Evolutionary conservation across 2,329 filamentous ascomycete genomes (phyloP).

Genomic region (Aureobasidium sp.): DNA sequence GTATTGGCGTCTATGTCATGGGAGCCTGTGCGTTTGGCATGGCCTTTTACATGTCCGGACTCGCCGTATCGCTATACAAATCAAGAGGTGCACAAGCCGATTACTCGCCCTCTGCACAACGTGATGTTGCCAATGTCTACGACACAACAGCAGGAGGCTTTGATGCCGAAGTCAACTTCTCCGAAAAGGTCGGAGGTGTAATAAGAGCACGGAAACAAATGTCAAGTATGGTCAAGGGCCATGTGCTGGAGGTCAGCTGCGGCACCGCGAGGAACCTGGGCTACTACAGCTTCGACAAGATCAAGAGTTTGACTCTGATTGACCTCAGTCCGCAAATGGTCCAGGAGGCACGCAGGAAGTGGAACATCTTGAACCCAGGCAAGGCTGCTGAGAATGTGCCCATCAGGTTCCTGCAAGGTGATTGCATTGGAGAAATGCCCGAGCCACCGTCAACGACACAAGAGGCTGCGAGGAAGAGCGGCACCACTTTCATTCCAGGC

Average conservation of each 20-base stretch:
- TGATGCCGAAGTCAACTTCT: slow-evolving; percentile 39
- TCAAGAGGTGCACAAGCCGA: neutral
- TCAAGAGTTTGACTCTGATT: slow-evolving; percentile 39
- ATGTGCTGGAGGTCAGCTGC: slow-evolving; percentile 43
- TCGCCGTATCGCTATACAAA: slow-evolving; percentile 28
- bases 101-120: slow-evolving; percentile 19
- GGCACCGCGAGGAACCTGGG: slow-evolving; percentile 42
- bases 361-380: slow-evolving; percentile 32
- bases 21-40: slow-evolving; percentile 29
- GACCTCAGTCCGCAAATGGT: slow-evolving; percentile 43
- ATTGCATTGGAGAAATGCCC: slow-evolving; percentile 36
- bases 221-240: slow-evolving; percentile 32
- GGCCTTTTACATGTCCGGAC: slow-evolving; percentile 32
- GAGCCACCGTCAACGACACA: slow-evolving; percentile 26
- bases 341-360: slow-evolving; percentile 40
- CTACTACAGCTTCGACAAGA: slow-evolving; percentile 32
- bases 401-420: slow-evolving; percentile 35
- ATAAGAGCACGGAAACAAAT: slow-evolving; percentile 34
- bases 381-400: slow-evolving; percentile 15
- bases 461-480: neutral
- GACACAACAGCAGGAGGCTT: slow-evolving; percentile 38
- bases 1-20: slow-evolving; percentile 7
- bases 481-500: neutral
- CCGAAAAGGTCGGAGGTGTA: slow-evolving; percentile 36
- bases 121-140: slow-evolving; percentile 38